Percentiles rank a stretch among this genome's conserved stretches.
phyloP scores from a whole-genome alignment of 345 rosid genomes.

The Excoecaria agallocha region DNA sequence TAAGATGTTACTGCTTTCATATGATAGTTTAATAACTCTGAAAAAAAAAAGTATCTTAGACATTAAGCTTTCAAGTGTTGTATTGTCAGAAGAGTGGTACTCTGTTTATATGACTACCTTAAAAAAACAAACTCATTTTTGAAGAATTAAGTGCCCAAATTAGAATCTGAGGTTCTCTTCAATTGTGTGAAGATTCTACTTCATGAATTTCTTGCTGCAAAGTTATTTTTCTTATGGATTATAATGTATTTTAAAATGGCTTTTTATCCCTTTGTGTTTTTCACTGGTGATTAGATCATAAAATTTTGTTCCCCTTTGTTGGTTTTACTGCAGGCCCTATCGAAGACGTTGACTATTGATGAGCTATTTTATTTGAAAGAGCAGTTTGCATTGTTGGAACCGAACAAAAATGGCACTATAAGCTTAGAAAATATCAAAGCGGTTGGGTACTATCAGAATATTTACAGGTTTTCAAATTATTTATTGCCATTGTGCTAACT shows the following conservation, averaged over 20 bases:
- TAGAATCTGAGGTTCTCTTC: neutral
- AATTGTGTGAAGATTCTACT: neutral
- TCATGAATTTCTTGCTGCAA: neutral
- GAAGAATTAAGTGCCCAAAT: neutral
- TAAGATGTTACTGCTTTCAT: neutral
- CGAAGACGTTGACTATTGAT: slow-evolving; percentile 70
- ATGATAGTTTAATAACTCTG: neutral
- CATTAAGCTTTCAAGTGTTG: no score
- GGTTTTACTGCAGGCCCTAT: slow-evolving; percentile 62
- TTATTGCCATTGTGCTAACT: slow-evolving; percentile 15
- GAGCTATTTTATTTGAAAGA: slow-evolving; percentile 68
- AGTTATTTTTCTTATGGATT: neutral
- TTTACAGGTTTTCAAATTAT: neutral
- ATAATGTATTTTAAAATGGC: neutral
- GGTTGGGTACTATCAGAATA: slow-evolving; percentile 39
- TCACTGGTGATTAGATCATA: neutral
- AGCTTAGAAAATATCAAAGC: slow-evolving; percentile 62
- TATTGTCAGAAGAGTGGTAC: neutral
- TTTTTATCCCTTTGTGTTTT: neutral
- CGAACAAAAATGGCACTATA: slow-evolving; percentile 63
- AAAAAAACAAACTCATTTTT: neutral
- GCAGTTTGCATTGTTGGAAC: slow-evolving; percentile 76
- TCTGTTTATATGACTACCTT: neutral
- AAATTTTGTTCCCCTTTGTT: neutral
- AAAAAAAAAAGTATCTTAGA: slow-evolving; percentile 1